Base-by-base conservation (phyloP, 1,284 basidiomycete genomes). In the Ustilago shanxiensis region DNA sequence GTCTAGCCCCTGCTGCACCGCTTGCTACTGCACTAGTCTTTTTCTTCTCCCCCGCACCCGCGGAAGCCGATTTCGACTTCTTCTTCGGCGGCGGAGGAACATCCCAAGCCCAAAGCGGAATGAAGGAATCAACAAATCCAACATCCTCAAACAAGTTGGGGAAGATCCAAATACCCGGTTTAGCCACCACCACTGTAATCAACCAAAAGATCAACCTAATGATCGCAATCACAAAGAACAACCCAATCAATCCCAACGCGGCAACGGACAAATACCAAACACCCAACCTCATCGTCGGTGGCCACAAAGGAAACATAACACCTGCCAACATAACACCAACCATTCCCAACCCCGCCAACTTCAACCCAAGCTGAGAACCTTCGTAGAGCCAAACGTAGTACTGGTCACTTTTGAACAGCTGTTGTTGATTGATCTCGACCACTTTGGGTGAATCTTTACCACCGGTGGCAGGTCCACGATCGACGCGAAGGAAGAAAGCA, bases 241-340 rank as follows among this genome's bases (percentile, higher is more conserved):
- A 87, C 33, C 91, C 95, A 69, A 99, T 91, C 75, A 99, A 89
- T 28, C 93, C 93, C 29, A 99, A 89, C 82, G 95, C 92, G 39
- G 88, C 93, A 66, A 98, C 92, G 76, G 92, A 93, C 77, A 99
- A 89, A 87, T 99, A 99, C 93, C 94, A 98, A 59, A 97, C 96
- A 44, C 96, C 96, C 47, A 96, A 88, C n/a, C 96, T 90, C 89
- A 99, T 91, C 80, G 91, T 91, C 50, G 92, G 91, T 2, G 96
- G 96, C 96, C 97, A 99, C 16, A 99, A 90, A 0, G 96, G 96
- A 90, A 98, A 99, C 95, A 99, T 98, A 85, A 98, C 96, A 1
- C 93, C 95, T 1, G 93, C 95, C 50, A 99, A 91, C 89, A 99
- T 95, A 83, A 98, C 89, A 33, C 89, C 91, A 62, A 99, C 95